Percentiles rank a stretch among this genome's conserved stretches.
Evolutionary conservation across 2,329 filamentous ascomycete genomes (phyloP).

Genomic region (Fusarium citri): DNA sequence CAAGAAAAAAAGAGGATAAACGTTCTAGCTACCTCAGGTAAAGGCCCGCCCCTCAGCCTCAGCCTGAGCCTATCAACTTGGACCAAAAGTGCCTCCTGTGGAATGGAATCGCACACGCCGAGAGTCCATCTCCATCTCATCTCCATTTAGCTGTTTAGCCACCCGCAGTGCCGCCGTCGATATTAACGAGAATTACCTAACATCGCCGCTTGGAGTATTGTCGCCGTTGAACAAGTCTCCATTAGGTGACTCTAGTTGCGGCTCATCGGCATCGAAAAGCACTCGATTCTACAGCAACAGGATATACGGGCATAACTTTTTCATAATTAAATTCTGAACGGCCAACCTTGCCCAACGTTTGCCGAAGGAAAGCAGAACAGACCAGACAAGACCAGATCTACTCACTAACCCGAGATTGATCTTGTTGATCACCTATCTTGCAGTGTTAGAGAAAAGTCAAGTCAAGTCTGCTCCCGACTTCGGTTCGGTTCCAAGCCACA

Average conservation of each 20-base stretch:
- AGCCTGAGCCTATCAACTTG: conserved; percentile 23
- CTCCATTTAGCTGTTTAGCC: conserved; percentile 28
- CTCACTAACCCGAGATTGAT: background rate
- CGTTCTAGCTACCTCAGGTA: conserved; percentile 22
- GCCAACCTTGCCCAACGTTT: background rate
- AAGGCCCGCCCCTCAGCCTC: conserved; percentile 24
- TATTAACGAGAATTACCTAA: conserved; percentile 34
- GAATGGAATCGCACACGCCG: conserved; percentile 42
- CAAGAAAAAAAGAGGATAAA: conserved; percentile 14
- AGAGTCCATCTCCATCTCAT: conserved; percentile 2
- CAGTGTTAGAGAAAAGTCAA: conserved; percentile 7
- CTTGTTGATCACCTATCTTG: conserved; percentile 4
- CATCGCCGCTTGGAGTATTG: conserved; percentile 31
- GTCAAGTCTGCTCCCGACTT: conserved; percentile 6
- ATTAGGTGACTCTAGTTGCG: conserved; percentile 7
- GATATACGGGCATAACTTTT: background rate
- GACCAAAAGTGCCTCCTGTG: conserved; percentile 15
- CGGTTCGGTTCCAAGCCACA: conserved; percentile 26
- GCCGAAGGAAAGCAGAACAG: background rate
- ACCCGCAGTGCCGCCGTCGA: conserved; percentile 31
- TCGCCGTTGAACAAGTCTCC: conserved; percentile 19
- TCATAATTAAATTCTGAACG: conserved; percentile 13
- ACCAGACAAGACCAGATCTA: background rate
- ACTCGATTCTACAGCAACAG: conserved; percentile 10
- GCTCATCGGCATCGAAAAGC: conserved; percentile 13